Base-by-base conservation (phyloP, 257 asterid genomes). In the Ilex asprella region DNA sequence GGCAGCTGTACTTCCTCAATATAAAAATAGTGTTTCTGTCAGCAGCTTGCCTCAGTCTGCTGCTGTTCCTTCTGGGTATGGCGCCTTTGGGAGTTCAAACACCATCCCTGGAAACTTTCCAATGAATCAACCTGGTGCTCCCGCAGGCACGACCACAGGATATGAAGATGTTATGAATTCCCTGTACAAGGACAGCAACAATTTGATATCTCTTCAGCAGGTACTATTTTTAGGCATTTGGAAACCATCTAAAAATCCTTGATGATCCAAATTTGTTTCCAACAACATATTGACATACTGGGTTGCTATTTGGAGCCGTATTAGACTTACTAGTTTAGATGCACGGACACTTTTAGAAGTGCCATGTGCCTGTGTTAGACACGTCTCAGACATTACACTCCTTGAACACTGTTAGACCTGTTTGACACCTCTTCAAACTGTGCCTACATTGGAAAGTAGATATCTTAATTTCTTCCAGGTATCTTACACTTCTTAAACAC, bases 31-130 rank as follows among this genome's bases (percentile, higher is more conserved):
- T 31, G 75, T 63, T 47, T 76, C 92, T 10, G 89, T 77, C 39
- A 80, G 82, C 73, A 89, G 85, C 66, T 70, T 85, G 72, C 88
- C 92, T 57, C 95, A 87, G 64, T 80, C 97, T 59, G 89, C 93
- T 67, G 76, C 85, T 39, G 73, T 79, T 30, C 76, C 95, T 62
- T 81, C 95, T 61, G 95, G 95, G 35, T 90, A 87, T 55, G 82
- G 84, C 62, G 83, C 71, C 56, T 78, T 82, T 58, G 90, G 86
- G 31, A 81, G 53, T 58, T 63, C 80, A 15, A 49, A 76, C 0
- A 58, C 86, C 7, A 54, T 84, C 59, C 89, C 91, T 16, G 92
- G 94, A 52, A 89, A 83, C 71, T 89, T 84, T 72, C 73, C 75
- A 2, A 76, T 86, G 89, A 84, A 80, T 59, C 86, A 78, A 12